These are phyloP conservation scores for Xylaria acuta DNA, from an alignment of 495 filamentous ascomycete genomes.

Conservation along the genomic window DNA sequence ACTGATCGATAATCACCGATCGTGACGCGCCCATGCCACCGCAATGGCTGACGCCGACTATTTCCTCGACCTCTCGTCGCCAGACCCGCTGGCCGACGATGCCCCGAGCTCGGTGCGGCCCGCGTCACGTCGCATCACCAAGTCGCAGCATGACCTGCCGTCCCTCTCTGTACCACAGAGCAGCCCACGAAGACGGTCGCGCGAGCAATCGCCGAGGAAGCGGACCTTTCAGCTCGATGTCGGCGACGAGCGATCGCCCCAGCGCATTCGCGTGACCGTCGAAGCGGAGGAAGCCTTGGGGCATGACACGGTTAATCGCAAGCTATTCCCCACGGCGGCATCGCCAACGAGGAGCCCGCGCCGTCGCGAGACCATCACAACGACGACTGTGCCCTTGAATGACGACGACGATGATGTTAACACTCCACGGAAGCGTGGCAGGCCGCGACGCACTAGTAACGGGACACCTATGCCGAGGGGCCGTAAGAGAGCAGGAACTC, in stretches of 20 bases:
- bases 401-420: slow-evolving; percentile 50
- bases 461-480: slow-evolving; percentile 45
- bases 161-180: slow-evolving; percentile 30
- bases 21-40: slow-evolving; percentile 23
- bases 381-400: slow-evolving; percentile 57
- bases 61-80: slow-evolving; percentile 52
- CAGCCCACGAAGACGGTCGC: slow-evolving; percentile 30
- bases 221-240: slow-evolving; percentile 62
- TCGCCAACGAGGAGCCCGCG: slow-evolving; percentile 40
- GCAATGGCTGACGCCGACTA: slow-evolving; percentile 34
- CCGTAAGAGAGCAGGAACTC: slow-evolving; percentile 53
- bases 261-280: slow-evolving; percentile 60
- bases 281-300: slow-evolving; percentile 51
- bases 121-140: slow-evolving; percentile 36
- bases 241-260: slow-evolving; percentile 54
- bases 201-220: slow-evolving; percentile 52
- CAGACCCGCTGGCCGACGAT: slow-evolving; percentile 54
- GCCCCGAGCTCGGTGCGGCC: slow-evolving; percentile 40
- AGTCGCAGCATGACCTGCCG: slow-evolving; percentile 35
- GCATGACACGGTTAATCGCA: slow-evolving; percentile 42
- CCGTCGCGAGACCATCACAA: slow-evolving; percentile 34
- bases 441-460: slow-evolving; percentile 48
- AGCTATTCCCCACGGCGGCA: slow-evolving; percentile 48
- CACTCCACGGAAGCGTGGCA: slow-evolving; percentile 49
- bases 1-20: neutral